phyloP scores from a whole-genome alignment of 352 stramenopile species.

The Pythium dissimile region DNA sequence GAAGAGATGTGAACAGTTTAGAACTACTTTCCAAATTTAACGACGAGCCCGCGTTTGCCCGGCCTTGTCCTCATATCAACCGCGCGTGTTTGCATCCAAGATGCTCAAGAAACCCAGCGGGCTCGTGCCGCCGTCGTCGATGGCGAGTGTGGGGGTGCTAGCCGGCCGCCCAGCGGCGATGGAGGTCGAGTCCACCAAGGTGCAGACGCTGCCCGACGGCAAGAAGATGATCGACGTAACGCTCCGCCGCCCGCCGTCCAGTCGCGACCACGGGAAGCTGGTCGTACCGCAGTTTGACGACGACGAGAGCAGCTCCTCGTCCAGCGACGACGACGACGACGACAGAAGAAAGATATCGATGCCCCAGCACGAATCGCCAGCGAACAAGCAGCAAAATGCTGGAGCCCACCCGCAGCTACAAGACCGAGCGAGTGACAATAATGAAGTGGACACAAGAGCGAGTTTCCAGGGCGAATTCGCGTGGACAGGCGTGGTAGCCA shows the following conservation, averaged over 20 bases:
- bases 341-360: constrained; percentile 11
- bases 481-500: constrained; percentile 47
- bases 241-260: constrained; percentile 22
- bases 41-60: background rate
- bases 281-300: constrained; percentile 70
- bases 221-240: constrained; percentile 60
- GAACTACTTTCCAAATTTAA: constrained; percentile 4
- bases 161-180: constrained; percentile 17
- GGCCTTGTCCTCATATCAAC: background rate
- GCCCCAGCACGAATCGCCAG: constrained; percentile 1
- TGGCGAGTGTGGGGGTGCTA: no score
- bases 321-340: constrained; percentile 24
- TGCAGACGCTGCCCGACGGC: constrained; percentile 35
- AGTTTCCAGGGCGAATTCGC: constrained; percentile 32
- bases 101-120: constrained; percentile 17
- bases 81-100: background rate
- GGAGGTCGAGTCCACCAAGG: constrained; percentile 48
- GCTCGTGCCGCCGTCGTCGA: background rate
- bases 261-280: constrained; percentile 29
- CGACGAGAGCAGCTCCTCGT: constrained; percentile 46
- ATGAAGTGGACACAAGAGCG: background rate
- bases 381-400: constrained; percentile 2
- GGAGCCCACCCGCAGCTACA: no score
- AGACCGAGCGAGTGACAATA: no score
- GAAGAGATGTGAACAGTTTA: constrained; percentile 3